Percentiles rank a stretch among this genome's conserved stretches.
phyloP scores from a whole-genome alignment of 345 rosid species.

The Populus ilicifolia region DNA sequence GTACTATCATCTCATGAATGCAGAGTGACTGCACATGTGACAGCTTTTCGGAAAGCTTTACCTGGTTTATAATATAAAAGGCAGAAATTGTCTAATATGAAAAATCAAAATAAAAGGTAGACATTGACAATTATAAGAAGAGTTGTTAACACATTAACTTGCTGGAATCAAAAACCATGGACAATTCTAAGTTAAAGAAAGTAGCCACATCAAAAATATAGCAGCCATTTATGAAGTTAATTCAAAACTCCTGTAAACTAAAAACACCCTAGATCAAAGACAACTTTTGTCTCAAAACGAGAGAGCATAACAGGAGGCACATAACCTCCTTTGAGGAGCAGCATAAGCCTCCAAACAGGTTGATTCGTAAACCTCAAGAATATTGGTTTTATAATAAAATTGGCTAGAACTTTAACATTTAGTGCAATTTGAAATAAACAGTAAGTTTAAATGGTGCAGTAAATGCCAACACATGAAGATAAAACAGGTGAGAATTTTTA shows the following conservation, averaged over 20 bases:
- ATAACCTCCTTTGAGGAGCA: too few relatives aligned
- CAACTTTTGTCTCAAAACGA: too few relatives aligned
- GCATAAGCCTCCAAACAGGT: neutral
- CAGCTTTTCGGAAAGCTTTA: slow-evolving; percentile 87
- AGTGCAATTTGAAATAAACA: neutral
- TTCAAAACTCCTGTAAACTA: neutral
- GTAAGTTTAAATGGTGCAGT: neutral
- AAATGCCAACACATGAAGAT: neutral
- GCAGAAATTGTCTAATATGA: slow-evolving; percentile 11
- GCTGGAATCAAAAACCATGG: neutral
- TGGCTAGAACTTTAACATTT: neutral
- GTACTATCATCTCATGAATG: slow-evolving; percentile 93
- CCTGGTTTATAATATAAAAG: slow-evolving; percentile 46
- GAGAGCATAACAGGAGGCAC: too few relatives aligned
- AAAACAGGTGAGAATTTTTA: neutral
- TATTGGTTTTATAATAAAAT: neutral
- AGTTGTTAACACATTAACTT: neutral
- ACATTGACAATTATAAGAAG: neutral
- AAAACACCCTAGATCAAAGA: neutral
- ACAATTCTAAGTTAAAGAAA: neutral
- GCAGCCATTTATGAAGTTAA: neutral
- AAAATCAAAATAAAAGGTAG: neutral
- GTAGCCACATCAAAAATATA: neutral
- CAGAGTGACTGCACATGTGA: slow-evolving; percentile 95
- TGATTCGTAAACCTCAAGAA: neutral